Percentiles rank a stretch among this genome's conserved stretches.
Evolutionary conservation across 2,329 filamentous ascomycete species (phyloP).

Genomic region (Botrytis medusae): DNA sequence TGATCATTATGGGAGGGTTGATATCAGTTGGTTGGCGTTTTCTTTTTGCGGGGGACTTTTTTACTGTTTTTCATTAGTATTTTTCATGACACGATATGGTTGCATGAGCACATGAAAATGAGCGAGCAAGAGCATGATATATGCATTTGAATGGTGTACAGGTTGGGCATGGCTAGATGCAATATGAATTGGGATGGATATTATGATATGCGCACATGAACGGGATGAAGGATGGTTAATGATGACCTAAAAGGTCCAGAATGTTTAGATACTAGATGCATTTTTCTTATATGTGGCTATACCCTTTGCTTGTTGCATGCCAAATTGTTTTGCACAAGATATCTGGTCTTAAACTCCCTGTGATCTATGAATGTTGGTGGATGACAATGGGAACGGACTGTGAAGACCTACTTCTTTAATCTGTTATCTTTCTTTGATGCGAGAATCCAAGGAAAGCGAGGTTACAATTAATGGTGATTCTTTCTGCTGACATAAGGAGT

Average conservation of each 20-base stretch:
- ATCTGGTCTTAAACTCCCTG: background rate
- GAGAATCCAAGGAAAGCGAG: background rate
- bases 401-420: background rate
- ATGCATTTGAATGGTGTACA: conserved; percentile 15
- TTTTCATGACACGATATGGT: conserved; percentile 12
- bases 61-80: conserved; percentile 4
- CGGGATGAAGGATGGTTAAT: conserved; percentile 9
- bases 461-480: background rate
- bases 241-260: conserved; percentile 11
- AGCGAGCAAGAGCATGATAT: conserved; percentile 3
- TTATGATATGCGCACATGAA: conserved; percentile 15
- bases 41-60: background rate
- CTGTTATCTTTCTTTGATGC: background rate
- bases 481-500: background rate
- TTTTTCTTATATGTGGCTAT: background rate
- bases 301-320: conserved; percentile 18
- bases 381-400: background rate
- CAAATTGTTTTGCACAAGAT: background rate
- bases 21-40: background rate
- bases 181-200: conserved; percentile 11
- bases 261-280: conserved; percentile 11
- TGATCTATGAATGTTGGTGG: background rate
- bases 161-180: conserved; percentile 14
- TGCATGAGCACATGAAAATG: conserved; percentile 9
- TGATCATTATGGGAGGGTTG: conserved; percentile 1